These are phyloP conservation scores for Lentinula novae-zelandiae DNA, from an alignment of 1,284 basidiomycete genomes.

Conservation along the genomic window DNA sequence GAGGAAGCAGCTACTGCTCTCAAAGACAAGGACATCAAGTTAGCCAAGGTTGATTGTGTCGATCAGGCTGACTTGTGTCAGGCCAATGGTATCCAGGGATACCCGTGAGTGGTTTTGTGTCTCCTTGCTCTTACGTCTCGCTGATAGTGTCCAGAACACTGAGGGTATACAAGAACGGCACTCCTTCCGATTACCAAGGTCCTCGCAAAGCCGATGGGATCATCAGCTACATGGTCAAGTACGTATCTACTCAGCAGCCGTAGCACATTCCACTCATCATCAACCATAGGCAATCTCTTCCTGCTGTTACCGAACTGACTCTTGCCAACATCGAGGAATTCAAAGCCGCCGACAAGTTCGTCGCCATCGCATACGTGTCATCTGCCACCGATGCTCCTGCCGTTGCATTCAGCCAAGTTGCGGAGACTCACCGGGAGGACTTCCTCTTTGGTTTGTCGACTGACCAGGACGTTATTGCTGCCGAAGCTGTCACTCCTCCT, in stretches of 20 bases:
- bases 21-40: slow-evolving; percentile 85
- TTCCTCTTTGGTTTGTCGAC: slow-evolving; percentile 89
- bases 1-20: slow-evolving; percentile 94
- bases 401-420: slow-evolving; percentile 73
- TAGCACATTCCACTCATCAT: slow-evolving; percentile 7
- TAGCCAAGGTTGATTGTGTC: slow-evolving; percentile 97
- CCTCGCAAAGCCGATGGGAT: slow-evolving; percentile 96
- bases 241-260: slow-evolving; percentile 26
- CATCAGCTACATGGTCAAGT: slow-evolving; percentile 98
- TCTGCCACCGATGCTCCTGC: slow-evolving; percentile 65
- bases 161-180: slow-evolving; percentile 91
- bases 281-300: slow-evolving; percentile 79
- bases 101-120: slow-evolving; percentile 66
- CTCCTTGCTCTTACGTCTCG: not conserved
- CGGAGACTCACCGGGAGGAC: slow-evolving; percentile 87
- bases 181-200: slow-evolving; percentile 76
- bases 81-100: slow-evolving; percentile 82
- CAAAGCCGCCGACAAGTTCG: slow-evolving; percentile 87
- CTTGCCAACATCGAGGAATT: slow-evolving; percentile 80
- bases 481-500: slow-evolving; percentile 75
- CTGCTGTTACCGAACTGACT: slow-evolving; percentile 87
- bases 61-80: slow-evolving; percentile 86
- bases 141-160: slow-evolving; percentile 52
- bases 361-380: slow-evolving; percentile 83
- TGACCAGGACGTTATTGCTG: slow-evolving; percentile 65